Percentiles rank a stretch among this genome's conserved stretches.
phyloP scores from a whole-genome alignment of 768 basidiomycete genomes.

The Phanerochaete sordida region DNA sequence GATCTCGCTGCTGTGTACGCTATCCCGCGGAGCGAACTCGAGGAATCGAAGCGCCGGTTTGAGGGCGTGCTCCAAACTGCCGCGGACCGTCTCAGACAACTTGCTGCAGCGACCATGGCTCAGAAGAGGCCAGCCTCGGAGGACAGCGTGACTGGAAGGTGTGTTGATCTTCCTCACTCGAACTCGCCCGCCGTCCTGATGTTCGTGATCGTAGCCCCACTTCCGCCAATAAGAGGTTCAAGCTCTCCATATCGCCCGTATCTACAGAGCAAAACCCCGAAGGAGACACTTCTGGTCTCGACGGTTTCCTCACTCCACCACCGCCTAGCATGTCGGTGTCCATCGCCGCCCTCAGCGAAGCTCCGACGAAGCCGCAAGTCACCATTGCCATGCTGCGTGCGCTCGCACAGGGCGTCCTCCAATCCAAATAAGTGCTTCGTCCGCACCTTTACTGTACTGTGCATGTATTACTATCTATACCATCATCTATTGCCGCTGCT shows the following conservation, averaged over 20 bases:
- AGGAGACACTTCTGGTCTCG: not conserved
- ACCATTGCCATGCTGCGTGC: slow-evolving; percentile 67
- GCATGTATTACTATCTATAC: slow-evolving; percentile 1
- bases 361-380: slow-evolving; percentile 37
- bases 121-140: slow-evolving; percentile 21
- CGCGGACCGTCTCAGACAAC: slow-evolving; percentile 14
- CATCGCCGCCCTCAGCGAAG: slow-evolving; percentile 38
- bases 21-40: slow-evolving; percentile 9
- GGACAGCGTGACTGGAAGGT: slow-evolving; percentile 16
- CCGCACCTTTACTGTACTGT: not conserved
- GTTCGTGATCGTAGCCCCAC: not conserved
- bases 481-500: not conserved
- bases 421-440: slow-evolving; percentile 18
- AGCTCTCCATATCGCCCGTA: slow-evolving; percentile 31
- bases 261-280: slow-evolving; percentile 26
- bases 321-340: slow-evolving; percentile 38
- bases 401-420: slow-evolving; percentile 47
- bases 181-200: not conserved
- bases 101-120: slow-evolving; percentile 6
- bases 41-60: slow-evolving; percentile 7
- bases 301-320: slow-evolving; percentile 30
- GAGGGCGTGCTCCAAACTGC: slow-evolving; percentile 11
- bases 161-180: not conserved
- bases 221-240: slow-evolving; percentile 15
- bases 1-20: slow-evolving; percentile 1